Evolutionary conservation across 495 filamentous ascomycete species (phyloP).

Genomic region (Emericellopsis terricola): DNA sequence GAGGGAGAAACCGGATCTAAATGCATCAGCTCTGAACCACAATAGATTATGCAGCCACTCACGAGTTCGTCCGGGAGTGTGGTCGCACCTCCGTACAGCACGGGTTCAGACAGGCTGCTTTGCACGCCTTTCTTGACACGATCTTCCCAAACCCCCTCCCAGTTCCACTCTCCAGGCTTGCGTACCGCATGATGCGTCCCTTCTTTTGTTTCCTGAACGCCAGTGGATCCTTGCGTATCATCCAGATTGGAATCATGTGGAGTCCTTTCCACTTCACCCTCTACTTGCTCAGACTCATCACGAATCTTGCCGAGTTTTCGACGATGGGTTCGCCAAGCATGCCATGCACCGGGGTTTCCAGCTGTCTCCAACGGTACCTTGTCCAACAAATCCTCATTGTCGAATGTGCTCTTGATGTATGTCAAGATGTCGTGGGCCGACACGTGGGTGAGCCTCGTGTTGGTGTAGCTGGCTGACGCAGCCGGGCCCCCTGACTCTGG

Average conservation of each 20-base stretch:
- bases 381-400: constrained; percentile 58
- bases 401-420: constrained; percentile 71
- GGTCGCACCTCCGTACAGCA: constrained; percentile 53
- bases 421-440: constrained; percentile 45
- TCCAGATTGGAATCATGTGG: too few relatives aligned
- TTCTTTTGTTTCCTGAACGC: constrained; percentile 1
- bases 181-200: constrained; percentile 15
- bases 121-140: constrained; percentile 60
- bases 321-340: constrained; percentile 66
- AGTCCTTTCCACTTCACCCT: too few relatives aligned
- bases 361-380: constrained; percentile 62
- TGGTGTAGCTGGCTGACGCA: background rate
- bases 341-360: constrained; percentile 77
- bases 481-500: constrained; percentile 10
- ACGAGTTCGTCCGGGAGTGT: constrained; percentile 52
- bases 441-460: constrained; percentile 7
- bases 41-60: too few relatives aligned
- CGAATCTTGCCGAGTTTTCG: constrained; percentile 12
- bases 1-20: constrained; percentile 51
- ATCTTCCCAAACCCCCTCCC: constrained; percentile 88
- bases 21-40: constrained; percentile 6
- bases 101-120: constrained; percentile 56
- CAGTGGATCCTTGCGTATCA: background rate
- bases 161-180: constrained; percentile 75
- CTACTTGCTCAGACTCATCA: background rate